A percentile compares a stretch with the other conserved stretches of the same genome.
phyloP scores from a whole-genome alignment of 768 basidiomycete genomes.

The Leccinum ochraceum region DNA sequence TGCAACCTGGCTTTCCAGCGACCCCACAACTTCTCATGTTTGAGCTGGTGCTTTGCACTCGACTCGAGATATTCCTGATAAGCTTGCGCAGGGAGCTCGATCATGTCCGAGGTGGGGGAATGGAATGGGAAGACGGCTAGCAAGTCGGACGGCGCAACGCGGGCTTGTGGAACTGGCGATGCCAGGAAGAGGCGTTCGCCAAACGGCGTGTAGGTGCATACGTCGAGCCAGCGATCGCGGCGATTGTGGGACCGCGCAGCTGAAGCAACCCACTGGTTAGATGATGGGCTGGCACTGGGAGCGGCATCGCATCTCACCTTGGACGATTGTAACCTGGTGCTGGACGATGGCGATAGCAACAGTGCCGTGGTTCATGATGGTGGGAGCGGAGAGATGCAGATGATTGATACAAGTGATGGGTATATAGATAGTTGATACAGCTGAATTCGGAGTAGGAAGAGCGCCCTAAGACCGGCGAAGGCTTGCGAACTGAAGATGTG shows the following conservation, averaged over 20 bases:
- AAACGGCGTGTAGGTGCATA: constrained; percentile 63
- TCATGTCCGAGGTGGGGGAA: constrained; percentile 48
- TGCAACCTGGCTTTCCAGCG: constrained; percentile 40
- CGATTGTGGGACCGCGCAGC: constrained; percentile 57
- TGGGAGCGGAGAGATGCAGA: constrained; percentile 16
- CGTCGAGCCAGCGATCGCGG: constrained; percentile 63
- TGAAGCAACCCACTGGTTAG: constrained; percentile 27
- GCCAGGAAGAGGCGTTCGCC: constrained; percentile 68
- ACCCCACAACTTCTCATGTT: constrained; percentile 61
- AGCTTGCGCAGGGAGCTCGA: constrained; percentile 62
- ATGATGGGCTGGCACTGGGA: background rate
- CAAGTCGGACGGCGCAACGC: constrained; percentile 60
- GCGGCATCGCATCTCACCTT: constrained; percentile 44
- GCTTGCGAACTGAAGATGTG: constrained; percentile 2
- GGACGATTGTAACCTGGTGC: constrained; percentile 63
- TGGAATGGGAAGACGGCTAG: constrained; percentile 51
- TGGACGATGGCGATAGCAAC: constrained; percentile 71
- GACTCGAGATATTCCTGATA: constrained; percentile 60
- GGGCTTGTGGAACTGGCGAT: constrained; percentile 57
- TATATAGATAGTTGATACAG: constrained; percentile 23
- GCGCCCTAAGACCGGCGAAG: constrained; percentile 1
- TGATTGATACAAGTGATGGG: constrained; percentile 20
- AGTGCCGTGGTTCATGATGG: constrained; percentile 51
- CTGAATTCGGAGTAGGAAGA: constrained; percentile 5
- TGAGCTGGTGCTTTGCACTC: constrained; percentile 51